Conservation (phyloP, 1,284 basidiomycete species). For the Rhodofomes roseus region DNA sequence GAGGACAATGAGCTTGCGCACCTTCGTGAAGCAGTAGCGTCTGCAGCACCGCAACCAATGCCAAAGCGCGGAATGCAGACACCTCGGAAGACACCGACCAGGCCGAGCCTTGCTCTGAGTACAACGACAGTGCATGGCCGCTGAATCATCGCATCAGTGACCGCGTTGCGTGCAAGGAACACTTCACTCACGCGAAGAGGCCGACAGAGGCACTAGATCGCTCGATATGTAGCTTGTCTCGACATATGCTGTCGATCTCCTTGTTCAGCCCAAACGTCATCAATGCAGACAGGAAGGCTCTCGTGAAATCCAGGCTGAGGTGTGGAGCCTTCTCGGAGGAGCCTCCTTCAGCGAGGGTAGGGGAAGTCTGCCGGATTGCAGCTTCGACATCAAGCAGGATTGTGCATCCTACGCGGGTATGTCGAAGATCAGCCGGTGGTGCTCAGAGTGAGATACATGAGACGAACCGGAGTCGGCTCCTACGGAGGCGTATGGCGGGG, state of each 20-base stretch:
- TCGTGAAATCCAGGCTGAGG: constrained; percentile 17
- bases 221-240: constrained; percentile 40
- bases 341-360: not conserved
- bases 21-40: constrained; percentile 72
- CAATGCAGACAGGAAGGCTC: constrained; percentile 34
- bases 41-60: constrained; percentile 65
- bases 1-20: constrained; percentile 22
- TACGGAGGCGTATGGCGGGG: not conserved
- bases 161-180: not conserved
- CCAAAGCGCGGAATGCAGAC: constrained; percentile 68
- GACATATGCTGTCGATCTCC: constrained; percentile 67
- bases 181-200: constrained; percentile 41
- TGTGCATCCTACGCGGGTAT: constrained; percentile 20
- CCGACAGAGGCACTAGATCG: constrained; percentile 41
- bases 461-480: constrained; percentile 7
- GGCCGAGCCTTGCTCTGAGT: constrained; percentile 33
- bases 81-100: constrained; percentile 72
- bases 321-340: not conserved
- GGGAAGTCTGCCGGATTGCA: constrained; percentile 19
- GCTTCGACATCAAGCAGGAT: constrained; percentile 27
- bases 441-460: not conserved
- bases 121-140: constrained; percentile 39
- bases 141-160: constrained; percentile 20
- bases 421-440: not conserved
- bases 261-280: constrained; percentile 42